Conservation (phyloP, 345 rosid species). For the Nasturtium officinale region DNA sequence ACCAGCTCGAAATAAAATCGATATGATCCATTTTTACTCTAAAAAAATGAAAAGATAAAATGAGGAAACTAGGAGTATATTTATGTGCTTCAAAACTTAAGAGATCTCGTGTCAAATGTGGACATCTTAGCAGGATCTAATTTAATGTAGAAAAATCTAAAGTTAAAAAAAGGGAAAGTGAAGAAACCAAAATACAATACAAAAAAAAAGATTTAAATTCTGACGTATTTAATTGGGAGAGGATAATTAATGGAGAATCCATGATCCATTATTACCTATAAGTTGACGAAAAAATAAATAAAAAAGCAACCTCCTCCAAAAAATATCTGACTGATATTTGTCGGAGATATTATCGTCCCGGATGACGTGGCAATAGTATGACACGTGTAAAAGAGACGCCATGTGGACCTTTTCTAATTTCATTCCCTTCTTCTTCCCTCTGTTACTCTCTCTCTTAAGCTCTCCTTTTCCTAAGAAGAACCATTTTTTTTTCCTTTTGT, state of each 20-base stretch:
- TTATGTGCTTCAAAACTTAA: not conserved
- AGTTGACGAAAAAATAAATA: not conserved
- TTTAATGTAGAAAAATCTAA: not conserved
- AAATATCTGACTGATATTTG: conserved; percentile 53
- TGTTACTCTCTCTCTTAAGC: not conserved
- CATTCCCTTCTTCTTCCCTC: conserved; percentile 10
- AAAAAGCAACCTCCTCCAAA: not conserved
- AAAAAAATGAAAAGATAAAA: too few relatives aligned
- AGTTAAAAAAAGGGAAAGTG: not conserved
- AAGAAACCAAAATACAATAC: not conserved
- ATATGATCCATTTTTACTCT: too few relatives aligned
- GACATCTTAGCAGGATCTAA: not conserved
- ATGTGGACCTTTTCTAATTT: conserved; percentile 47
- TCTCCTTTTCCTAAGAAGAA: conserved; percentile 11
- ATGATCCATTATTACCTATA: conserved; percentile 8
- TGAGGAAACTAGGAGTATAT: too few relatives aligned
- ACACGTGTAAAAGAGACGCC: conserved; percentile 72
- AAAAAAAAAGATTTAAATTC: not conserved
- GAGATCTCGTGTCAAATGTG: not conserved
- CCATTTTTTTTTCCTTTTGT: not conserved
- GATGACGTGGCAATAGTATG: conserved; percentile 50
- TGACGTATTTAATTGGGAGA: not conserved
- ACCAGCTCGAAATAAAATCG: too few relatives aligned
- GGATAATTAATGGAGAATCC: too few relatives aligned
- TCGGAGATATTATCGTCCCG: conserved; percentile 49